Percentiles rank a stretch among this genome's conserved stretches.
Evolutionary conservation across 2,329 filamentous ascomycete species (phyloP).

Genomic region (Nothophaeocryptopus gaeumannii): DNA sequence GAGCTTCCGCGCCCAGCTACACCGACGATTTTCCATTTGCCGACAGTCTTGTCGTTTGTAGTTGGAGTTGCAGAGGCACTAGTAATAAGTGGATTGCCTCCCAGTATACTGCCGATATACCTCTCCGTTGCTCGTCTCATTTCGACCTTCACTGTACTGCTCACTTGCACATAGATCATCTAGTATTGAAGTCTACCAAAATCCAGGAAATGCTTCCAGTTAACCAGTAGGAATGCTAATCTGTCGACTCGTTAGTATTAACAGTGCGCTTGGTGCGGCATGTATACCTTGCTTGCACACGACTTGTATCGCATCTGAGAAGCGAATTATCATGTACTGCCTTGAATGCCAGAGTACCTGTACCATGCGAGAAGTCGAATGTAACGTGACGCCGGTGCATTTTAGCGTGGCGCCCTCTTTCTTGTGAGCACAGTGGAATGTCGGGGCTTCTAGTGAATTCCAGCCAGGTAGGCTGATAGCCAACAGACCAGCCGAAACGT

Average conservation of each 20-base stretch:
- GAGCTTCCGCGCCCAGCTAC: conserved; percentile 3
- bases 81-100: background rate
- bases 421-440: background rate
- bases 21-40: conserved; percentile 1
- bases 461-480: background rate
- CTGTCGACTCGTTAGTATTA: background rate
- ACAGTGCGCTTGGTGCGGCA: background rate
- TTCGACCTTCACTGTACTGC: background rate
- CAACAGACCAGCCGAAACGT: background rate
- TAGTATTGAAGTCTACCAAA: conserved; percentile 3
- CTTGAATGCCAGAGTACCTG: background rate
- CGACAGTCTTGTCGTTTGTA: conserved; percentile 3
- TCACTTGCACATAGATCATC: conserved; percentile 3
- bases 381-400: background rate
- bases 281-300: background rate
- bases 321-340: background rate
- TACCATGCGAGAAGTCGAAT: background rate
- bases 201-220: conserved; percentile 2
- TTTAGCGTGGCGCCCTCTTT: background rate
- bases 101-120: background rate
- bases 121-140: background rate
- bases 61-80: conserved; percentile 4
- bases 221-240: background rate
- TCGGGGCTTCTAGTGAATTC: background rate
- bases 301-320: background rate